Conservation (phyloP, 2,329 filamentous ascomycete genomes). For the Rhytidhysteron rufulum region DNA sequence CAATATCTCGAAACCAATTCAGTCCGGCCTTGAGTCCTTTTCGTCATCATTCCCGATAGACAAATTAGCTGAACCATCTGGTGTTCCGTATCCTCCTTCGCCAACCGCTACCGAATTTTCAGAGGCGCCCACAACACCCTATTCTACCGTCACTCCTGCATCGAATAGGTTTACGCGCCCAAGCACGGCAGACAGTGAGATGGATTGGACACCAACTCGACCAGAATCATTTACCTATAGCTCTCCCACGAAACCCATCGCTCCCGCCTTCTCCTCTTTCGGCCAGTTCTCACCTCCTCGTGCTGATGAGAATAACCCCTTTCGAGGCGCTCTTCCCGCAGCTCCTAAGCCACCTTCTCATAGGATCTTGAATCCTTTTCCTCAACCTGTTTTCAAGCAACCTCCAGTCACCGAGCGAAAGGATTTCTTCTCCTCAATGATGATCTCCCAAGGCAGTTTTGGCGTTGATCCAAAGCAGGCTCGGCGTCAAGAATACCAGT, state of each 20-base stretch:
- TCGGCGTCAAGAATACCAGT: conserved; percentile 1
- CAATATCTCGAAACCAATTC: conserved; percentile 20
- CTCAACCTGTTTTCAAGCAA: conserved; percentile 51
- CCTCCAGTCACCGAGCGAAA: conserved; percentile 43
- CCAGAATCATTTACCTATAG: conserved; percentile 31
- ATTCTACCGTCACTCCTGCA: conserved; percentile 16
- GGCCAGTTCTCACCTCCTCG: neutral
- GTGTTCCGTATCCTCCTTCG: conserved; percentile 23
- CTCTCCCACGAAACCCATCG: conserved; percentile 7
- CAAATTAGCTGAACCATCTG: conserved; percentile 17
- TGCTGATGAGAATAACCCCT: too few relatives aligned
- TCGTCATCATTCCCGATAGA: conserved; percentile 38
- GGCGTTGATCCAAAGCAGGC: conserved; percentile 4
- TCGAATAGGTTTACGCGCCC: neutral
- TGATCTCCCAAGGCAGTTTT: conserved; percentile 10
- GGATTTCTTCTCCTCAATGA: conserved; percentile 49
- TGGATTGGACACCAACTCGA: conserved; percentile 70
- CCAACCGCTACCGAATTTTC: conserved; percentile 28
- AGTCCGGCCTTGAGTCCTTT: conserved; percentile 31
- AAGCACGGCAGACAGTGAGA: conserved; percentile 44
- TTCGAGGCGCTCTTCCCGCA: conserved; percentile 67
- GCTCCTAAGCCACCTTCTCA: conserved; percentile 66
- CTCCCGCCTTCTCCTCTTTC: conserved; percentile 5
- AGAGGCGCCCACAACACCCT: too few relatives aligned
- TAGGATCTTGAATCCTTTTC: conserved; percentile 58